These are phyloP conservation scores for Pestalotiopsis fici DNA, from an alignment of 2,329 filamentous ascomycete genomes.

Conservation along the genomic window DNA sequence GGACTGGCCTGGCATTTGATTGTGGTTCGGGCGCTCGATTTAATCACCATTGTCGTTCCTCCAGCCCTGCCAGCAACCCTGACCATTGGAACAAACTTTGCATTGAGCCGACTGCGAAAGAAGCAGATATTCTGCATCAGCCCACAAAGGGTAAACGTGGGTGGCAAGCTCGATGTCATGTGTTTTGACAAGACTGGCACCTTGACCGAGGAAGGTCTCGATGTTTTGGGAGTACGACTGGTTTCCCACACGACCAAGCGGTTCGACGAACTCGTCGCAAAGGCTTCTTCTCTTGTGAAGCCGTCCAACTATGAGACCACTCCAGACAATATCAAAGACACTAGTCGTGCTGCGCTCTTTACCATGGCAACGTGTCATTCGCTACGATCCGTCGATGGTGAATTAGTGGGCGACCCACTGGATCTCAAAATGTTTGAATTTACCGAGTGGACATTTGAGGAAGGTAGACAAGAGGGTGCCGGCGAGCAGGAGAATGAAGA, in stretches of 20 bases:
- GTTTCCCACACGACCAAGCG: conserved; percentile 62
- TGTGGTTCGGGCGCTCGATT: conserved; percentile 84
- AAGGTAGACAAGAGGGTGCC: conserved; percentile 71
- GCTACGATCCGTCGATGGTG: conserved; percentile 80
- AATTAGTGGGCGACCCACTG: conserved; percentile 89
- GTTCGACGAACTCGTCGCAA: conserved; percentile 77
- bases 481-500: conserved; percentile 72
- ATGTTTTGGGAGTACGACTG: conserved; percentile 85
- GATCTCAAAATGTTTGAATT: conserved; percentile 99
- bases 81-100: conserved; percentile 96
- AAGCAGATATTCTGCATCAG: conserved; percentile 98
- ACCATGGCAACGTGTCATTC: conserved; percentile 99
- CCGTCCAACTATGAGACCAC: conserved; percentile 27
- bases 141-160: conserved; percentile 94
- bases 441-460: conserved; percentile 88
- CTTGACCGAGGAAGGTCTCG: conserved; percentile 91
- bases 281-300: conserved; percentile 61
- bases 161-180: conserved; percentile 91
- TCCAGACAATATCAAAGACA: conserved; percentile 32
- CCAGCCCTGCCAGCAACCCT: conserved; percentile 92
- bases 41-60: conserved; percentile 97
- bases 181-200: conserved; percentile 99
- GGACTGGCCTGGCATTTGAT: conserved; percentile 87
- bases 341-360: conserved; percentile 68
- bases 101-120: conserved; percentile 79